Percentiles rank a stretch among this genome's conserved stretches.
These are phyloP conservation scores for Blastobotrys indianensis DNA, from an alignment of 1,139 yeast species.

Conservation along the genomic window DNA sequence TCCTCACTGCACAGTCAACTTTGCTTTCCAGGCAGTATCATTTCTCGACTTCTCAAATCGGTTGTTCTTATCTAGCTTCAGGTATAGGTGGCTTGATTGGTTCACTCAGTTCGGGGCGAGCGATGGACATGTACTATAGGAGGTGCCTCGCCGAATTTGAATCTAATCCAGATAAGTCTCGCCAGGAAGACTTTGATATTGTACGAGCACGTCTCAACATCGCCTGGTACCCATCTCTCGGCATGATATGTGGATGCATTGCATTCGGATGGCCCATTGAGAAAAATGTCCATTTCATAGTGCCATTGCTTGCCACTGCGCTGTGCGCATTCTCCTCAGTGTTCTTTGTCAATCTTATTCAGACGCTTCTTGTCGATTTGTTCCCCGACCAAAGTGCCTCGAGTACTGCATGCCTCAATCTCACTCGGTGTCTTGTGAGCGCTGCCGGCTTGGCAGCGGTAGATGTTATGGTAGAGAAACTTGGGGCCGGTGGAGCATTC, in stretches of 20 bases:
- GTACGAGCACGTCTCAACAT: conserved; percentile 43
- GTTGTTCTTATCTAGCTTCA: conserved; percentile 47
- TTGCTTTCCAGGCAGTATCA: conserved; percentile 45
- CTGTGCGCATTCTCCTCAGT: conserved; percentile 45
- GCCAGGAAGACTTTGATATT: conserved; percentile 43
- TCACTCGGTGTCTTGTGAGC: conserved; percentile 53
- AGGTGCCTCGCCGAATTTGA: conserved; percentile 13
- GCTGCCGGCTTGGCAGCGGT: conserved; percentile 61
- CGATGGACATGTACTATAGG: conserved; percentile 31
- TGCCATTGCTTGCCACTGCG: conserved; percentile 51
- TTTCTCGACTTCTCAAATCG: conserved; percentile 49
- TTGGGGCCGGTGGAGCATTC: conserved; percentile 61
- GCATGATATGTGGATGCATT: conserved; percentile 36
- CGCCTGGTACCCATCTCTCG: conserved; percentile 31
- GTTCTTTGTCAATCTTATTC: conserved; percentile 45
- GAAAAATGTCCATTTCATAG: conserved; percentile 43
- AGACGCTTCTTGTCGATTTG: conserved; percentile 55
- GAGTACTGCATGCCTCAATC: conserved; percentile 53
- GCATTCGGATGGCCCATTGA: conserved; percentile 69
- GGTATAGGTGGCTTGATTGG: conserved; percentile 37
- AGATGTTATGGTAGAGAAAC: conserved; percentile 45
- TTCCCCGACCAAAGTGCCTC: conserved; percentile 56
- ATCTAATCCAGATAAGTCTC: conserved; percentile 16
- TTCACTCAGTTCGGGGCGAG: conserved; percentile 30
- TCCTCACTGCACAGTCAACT: conserved; percentile 58